These are phyloP conservation scores for Dentipellis sp. DNA, from an alignment of 768 basidiomycete genomes.

Conservation along the genomic window DNA sequence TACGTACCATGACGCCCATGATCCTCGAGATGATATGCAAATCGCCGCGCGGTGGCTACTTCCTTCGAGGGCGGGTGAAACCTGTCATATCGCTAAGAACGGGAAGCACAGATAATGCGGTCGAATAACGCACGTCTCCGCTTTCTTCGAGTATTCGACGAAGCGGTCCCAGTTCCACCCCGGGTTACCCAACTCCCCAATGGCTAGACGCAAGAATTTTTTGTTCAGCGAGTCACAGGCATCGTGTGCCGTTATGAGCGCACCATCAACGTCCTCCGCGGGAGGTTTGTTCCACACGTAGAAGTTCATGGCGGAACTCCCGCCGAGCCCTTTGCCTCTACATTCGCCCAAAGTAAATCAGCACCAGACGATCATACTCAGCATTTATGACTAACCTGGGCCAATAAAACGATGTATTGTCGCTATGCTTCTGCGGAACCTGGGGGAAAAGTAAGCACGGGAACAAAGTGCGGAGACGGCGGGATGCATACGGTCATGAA, in stretches of 20 bases:
- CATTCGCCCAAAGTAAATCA: neutral
- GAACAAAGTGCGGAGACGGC: too few relatives aligned
- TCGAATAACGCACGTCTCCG: slow-evolving; percentile 18
- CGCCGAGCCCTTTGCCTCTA: slow-evolving; percentile 26
- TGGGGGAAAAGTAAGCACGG: neutral
- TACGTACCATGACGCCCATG: neutral
- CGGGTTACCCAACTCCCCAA: slow-evolving; percentile 42
- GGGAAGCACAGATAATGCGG: neutral
- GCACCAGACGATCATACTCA: neutral
- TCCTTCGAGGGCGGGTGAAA: slow-evolving; percentile 21
- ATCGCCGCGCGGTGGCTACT: neutral
- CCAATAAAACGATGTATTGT: slow-evolving; percentile 7
- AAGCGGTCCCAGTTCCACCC: slow-evolving; percentile 47
- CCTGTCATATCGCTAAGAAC: neutral
- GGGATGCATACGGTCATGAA: slow-evolving; percentile 10
- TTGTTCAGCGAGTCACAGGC: neutral
- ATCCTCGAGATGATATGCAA: neutral
- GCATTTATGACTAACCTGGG: slow-evolving; percentile 1
- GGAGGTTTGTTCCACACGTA: slow-evolving; percentile 22
- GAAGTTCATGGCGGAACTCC: slow-evolving; percentile 38
- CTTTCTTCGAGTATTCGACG: slow-evolving; percentile 27
- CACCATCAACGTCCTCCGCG: slow-evolving; percentile 23
- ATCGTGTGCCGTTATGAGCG: neutral
- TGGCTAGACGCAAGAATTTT: neutral
- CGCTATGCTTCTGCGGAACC: slow-evolving; percentile 12